phyloP scores from a whole-genome alignment of 352 stramenopile genomes.

The Halophytophthora batemanensis region DNA sequence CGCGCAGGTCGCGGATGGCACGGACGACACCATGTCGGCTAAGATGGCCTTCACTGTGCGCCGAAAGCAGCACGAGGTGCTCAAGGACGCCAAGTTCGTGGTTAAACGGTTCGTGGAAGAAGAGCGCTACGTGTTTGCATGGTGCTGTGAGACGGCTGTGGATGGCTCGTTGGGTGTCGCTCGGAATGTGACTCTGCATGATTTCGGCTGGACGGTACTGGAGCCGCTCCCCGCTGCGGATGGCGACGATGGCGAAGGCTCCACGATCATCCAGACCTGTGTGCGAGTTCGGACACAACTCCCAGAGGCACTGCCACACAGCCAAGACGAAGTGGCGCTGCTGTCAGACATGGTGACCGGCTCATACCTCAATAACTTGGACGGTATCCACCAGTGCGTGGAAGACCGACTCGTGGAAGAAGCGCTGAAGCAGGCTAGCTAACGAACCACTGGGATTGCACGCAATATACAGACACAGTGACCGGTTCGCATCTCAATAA shows the following conservation, averaged over 20 bases:
- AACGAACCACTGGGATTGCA: too few relatives aligned
- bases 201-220: constrained; percentile 23
- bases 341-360: constrained; percentile 23
- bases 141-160: constrained; percentile 24
- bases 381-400: constrained; percentile 26
- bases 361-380: constrained; percentile 27
- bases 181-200: constrained; percentile 18
- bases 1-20: constrained; percentile 19
- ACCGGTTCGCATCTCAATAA: constrained; percentile 25
- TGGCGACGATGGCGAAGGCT: constrained; percentile 2
- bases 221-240: background rate
- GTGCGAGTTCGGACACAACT: constrained; percentile 23
- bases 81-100: constrained; percentile 27
- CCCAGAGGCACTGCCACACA: constrained; percentile 17
- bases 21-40: constrained; percentile 26
- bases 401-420: constrained; percentile 27
- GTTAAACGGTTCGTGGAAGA: constrained; percentile 22
- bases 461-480: constrained; percentile 22
- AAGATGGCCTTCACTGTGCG: constrained; percentile 30
- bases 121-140: constrained; percentile 23
- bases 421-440: constrained; percentile 1
- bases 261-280: constrained; percentile 26
- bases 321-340: constrained; percentile 21
- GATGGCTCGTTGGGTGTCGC: constrained; percentile 24
- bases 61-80: constrained; percentile 18